Evolutionary conservation across 202 grass and related monocot genomes (phyloP).

Genomic region (Setaria viridis): DNA sequence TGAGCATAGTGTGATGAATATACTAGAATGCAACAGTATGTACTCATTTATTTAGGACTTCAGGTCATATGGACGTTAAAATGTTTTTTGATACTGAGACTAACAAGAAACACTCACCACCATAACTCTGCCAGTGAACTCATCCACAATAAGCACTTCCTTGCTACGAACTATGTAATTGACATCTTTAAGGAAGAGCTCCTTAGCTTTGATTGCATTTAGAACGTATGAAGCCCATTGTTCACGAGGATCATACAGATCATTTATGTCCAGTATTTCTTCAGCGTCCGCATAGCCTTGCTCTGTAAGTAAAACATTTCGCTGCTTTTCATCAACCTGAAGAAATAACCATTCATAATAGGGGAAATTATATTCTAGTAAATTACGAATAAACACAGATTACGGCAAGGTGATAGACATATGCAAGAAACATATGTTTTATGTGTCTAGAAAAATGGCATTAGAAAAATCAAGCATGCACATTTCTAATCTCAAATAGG

Average conservation of each 20-base stretch:
- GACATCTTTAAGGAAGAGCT: constrained; percentile 93
- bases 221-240: constrained; percentile 96
- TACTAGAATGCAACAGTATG: constrained; percentile 5
- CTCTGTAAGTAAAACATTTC: constrained; percentile 91
- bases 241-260: constrained; percentile 96
- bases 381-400: constrained; percentile 29
- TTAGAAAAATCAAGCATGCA: constrained; percentile 26
- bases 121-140: constrained; percentile 98
- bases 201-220: constrained; percentile 98
- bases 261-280: constrained; percentile 98
- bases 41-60: constrained; percentile 9
- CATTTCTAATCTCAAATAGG: constrained; percentile 25
- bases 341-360: constrained; percentile 39
- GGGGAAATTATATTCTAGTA: constrained; percentile 5
- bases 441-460: constrained; percentile 3
- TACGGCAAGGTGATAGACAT: constrained; percentile 14
- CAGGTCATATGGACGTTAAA: constrained; percentile 23
- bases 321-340: constrained; percentile 99
- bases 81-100: constrained; percentile 18
- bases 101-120: constrained; percentile 62
- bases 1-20: constrained; percentile 25
- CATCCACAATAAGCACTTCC: constrained; percentile 97
- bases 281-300: constrained; percentile 94
- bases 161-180: constrained; percentile 98
- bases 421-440: background rate